Conservation (phyloP, 2,329 filamentous ascomycete species). For the Aureobasidium mangrovei region DNA sequence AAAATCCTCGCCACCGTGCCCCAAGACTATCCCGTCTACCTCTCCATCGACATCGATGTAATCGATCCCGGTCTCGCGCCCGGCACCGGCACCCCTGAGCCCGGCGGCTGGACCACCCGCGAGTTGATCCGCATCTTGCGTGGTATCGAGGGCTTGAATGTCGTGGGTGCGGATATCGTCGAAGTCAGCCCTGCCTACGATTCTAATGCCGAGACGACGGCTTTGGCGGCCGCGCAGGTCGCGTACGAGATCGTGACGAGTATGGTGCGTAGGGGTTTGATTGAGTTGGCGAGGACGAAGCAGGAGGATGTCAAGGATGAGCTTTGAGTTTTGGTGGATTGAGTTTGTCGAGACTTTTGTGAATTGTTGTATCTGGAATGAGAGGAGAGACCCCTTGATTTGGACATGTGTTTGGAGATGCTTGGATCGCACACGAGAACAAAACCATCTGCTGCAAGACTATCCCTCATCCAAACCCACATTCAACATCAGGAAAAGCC, state of each 20-base stretch:
- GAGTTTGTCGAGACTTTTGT: too few relatives aligned
- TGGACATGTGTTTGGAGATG: too few relatives aligned
- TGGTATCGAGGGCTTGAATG: conserved; percentile 71
- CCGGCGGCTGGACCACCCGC: conserved; percentile 82
- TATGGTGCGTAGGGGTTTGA: conserved; percentile 46
- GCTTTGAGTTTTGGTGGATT: background rate
- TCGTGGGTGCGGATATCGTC: conserved; percentile 84
- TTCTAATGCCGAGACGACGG: conserved; percentile 68
- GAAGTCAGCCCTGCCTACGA: conserved; percentile 85
- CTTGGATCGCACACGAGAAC: too few relatives aligned
- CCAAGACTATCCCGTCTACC: conserved; percentile 68
- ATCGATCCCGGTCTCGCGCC: conserved; percentile 59
- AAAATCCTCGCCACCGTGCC: conserved; percentile 63
- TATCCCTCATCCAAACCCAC: background rate
- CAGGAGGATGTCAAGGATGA: conserved; percentile 4
- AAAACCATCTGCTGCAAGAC: background rate
- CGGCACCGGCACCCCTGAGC: conserved; percentile 80
- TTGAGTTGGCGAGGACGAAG: conserved; percentile 12
- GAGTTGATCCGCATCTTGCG: conserved; percentile 78
- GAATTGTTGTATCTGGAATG: too few relatives aligned
- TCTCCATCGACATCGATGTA: conserved; percentile 74
- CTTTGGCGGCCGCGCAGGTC: conserved; percentile 73
- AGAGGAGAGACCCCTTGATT: too few relatives aligned
- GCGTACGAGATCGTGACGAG: conserved; percentile 78
- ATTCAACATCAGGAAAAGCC: background rate